These are phyloP conservation scores for Candolleomyces eurysporus DNA, from an alignment of 768 basidiomycete genomes.

Conservation along the genomic window DNA sequence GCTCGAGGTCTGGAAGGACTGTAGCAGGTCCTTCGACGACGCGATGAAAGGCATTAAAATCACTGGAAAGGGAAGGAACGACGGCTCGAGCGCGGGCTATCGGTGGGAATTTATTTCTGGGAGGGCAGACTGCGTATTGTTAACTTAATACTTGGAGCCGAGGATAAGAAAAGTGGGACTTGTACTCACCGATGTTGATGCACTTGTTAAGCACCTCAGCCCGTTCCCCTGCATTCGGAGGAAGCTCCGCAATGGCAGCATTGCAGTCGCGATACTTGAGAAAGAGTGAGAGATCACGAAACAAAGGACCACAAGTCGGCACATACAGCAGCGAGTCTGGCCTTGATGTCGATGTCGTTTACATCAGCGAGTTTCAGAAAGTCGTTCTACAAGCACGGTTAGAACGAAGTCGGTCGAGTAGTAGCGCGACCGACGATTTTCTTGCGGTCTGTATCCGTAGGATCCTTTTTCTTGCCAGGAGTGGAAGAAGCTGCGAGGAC, in stretches of 20 bases:
- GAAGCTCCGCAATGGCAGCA: not conserved
- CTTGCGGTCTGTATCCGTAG: not conserved
- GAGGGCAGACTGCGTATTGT: not conserved
- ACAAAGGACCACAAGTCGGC: not conserved
- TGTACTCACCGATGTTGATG: not conserved
- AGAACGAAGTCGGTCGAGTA: not conserved
- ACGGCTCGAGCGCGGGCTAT: not conserved
- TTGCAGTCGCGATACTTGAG: not conserved
- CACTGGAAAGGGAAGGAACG: not conserved
- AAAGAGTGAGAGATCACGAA: no score
- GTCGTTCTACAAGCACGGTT: not conserved
- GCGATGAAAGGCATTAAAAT: not conserved
- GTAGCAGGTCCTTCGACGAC: not conserved
- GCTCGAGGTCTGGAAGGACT: not conserved
- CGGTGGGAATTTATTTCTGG: not conserved
- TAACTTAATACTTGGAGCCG: no score
- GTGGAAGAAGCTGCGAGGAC: not conserved
- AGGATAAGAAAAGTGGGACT: no score
- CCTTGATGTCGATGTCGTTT: not conserved
- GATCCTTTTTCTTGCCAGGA: not conserved
- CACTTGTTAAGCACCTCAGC: not conserved
- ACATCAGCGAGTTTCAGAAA: not conserved
- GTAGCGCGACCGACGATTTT: not conserved
- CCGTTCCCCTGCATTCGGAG: not conserved
- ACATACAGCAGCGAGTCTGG: conserved; percentile 1